Base-by-base conservation (phyloP, 495 filamentous ascomycete genomes). In the Letharia lupina region DNA sequence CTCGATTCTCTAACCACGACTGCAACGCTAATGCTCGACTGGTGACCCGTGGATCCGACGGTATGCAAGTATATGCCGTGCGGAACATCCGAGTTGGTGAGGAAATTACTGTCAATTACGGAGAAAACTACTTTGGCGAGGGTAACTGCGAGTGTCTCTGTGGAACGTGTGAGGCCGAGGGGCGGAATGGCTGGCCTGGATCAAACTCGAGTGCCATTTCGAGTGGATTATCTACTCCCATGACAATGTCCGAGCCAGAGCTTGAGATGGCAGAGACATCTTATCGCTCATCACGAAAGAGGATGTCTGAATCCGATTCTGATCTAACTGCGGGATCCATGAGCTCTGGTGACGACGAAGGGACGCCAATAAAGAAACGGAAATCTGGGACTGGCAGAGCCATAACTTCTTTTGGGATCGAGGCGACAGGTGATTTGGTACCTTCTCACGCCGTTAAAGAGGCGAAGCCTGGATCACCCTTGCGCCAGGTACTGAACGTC, bases 91-190 rank as follows among this genome's bases (percentile, higher is more conserved):
- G 88, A 35, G 78, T 89, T 4, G 95, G 91, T 6, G 93, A 97
- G 65, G 94, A 98, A 75, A 95, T 99, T 68, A 98, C 95, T 0
- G 93, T 98, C 1, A 90, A 84, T 5, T 99, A 99, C 73, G 90
- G 93, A 16, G 91, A 96, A 42, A 89, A 94, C 71, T 99, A 99
- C 73, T 99, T 99, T 75, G 94, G 95, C 5, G 86, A 88, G 47
- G 87, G 92, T 70, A 99, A 99, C 70, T 90, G 91, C 72, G 95
- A 99, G 73, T 99, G 94, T 75, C 80, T 99, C 3, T 99, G 94
- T 74, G 77, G 80, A 65, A 93, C 90, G 0, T 99, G 94, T 71
- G 94, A 99, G 76, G 76, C 80, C n/a, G 77, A 79, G 15, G 78
- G 81, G 64, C 78, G 82, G 39, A 96, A 95, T 75, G 95, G 94